Conservation (phyloP, 495 filamentous ascomycete species). For the Tuber magnatum region DNA sequence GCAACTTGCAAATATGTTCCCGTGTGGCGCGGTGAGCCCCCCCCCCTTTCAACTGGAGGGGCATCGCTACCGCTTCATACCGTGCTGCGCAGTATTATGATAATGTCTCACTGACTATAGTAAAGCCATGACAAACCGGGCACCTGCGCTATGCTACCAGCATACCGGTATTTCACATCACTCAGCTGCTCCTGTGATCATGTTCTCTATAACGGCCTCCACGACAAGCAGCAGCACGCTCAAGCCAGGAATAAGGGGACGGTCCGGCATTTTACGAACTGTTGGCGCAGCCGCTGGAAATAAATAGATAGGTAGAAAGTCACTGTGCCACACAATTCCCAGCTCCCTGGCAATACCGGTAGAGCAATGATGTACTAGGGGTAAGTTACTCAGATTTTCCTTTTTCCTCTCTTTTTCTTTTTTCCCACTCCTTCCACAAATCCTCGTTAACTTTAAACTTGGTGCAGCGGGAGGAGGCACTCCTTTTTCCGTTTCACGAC, state of each 20-base stretch:
- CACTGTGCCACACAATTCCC: not conserved
- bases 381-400: not conserved
- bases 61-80: not conserved
- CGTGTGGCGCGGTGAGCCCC: not conserved
- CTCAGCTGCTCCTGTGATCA: not conserved
- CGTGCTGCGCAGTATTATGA: no score
- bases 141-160: not conserved
- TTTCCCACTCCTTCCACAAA: not conserved
- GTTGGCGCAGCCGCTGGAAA: not conserved
- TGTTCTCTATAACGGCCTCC: not conserved
- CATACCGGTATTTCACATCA: not conserved
- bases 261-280: not conserved
- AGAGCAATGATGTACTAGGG: not conserved
- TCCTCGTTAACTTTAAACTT: not conserved
- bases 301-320: not conserved
- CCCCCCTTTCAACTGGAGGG: not conserved
- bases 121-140: not conserved
- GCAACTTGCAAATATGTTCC: not conserved
- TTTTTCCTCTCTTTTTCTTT: not conserved
- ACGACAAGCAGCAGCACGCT: not conserved
- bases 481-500: not conserved
- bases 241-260: not conserved
- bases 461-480: not conserved
- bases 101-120: not conserved
- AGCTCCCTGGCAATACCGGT: not conserved